Evolutionary conservation across 495 filamentous ascomycete genomes (phyloP).

Genomic region (Trichoderma asperelloides): DNA sequence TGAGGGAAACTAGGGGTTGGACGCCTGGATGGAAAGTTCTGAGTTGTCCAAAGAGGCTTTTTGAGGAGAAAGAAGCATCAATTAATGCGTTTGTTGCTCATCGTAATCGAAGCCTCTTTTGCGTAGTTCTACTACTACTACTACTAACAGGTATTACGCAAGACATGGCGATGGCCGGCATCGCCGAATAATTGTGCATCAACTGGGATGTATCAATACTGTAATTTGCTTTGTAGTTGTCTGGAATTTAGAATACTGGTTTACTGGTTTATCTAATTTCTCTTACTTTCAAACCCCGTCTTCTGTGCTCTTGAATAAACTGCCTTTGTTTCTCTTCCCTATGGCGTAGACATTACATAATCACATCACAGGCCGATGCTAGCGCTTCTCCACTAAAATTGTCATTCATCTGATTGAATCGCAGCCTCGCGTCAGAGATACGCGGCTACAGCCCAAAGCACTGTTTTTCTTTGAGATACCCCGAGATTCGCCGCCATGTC

Average conservation of each 20-base stretch:
- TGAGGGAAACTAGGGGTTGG: not conserved
- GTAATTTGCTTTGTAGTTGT: not conserved
- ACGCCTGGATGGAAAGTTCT: not conserved
- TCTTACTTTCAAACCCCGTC: too few species aligned
- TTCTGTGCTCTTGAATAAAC: not conserved
- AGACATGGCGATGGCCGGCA: too few species aligned
- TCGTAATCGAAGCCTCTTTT: too few species aligned
- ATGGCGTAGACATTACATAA: not conserved
- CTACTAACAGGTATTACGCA: too few species aligned
- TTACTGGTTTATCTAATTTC: too few species aligned
- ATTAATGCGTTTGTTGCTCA: too few species aligned
- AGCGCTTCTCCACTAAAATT: not conserved
- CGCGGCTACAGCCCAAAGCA: not conserved
- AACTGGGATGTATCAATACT: not conserved
- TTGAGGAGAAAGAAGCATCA: too few species aligned
- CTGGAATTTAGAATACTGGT: not conserved
- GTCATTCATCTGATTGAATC: not conserved
- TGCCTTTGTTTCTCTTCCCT: not conserved
- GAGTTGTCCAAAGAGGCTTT: not conserved
- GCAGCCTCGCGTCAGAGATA: not conserved
- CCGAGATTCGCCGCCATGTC: constrained; percentile 36
- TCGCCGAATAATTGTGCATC: not conserved
- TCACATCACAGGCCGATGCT: not conserved
- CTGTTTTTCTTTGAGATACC: not conserved
- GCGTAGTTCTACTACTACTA: too few species aligned